Percentiles rank a stretch among this genome's conserved stretches.
Conservation (phyloP, 1,284 basidiomycete species). For the Caloboletus inedulis region DNA sequence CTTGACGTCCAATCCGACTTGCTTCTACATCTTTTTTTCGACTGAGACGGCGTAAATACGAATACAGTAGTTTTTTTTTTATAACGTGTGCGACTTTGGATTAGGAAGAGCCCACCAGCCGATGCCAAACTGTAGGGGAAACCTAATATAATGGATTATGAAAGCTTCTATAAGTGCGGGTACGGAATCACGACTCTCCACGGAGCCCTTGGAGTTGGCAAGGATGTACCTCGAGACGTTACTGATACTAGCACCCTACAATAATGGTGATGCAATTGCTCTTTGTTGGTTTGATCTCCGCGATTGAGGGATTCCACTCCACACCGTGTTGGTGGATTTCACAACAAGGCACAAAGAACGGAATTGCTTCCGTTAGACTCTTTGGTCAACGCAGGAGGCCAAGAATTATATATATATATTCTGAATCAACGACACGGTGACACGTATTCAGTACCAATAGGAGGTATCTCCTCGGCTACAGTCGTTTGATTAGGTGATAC, state of each 20-base stretch:
- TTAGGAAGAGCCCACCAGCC: not conserved
- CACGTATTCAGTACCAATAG: conserved; percentile 21
- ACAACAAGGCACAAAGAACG: conserved; percentile 12
- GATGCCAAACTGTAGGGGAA: not conserved
- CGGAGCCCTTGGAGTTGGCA: conserved; percentile 29
- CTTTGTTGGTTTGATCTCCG: conserved; percentile 31
- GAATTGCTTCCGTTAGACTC: conserved; percentile 32
- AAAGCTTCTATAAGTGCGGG: not conserved
- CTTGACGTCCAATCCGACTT: not conserved
- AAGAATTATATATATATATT: conserved; percentile 12
- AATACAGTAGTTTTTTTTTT: not conserved
- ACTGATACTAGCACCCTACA: conserved; percentile 3
- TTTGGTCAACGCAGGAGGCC: conserved; percentile 3
- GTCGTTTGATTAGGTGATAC: conserved; percentile 23
- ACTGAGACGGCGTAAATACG: conserved; percentile 1
- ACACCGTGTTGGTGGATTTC: conserved; percentile 9
- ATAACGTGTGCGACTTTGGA: not conserved
- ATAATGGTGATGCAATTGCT: conserved; percentile 13
- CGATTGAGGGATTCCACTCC: conserved; percentile 16
- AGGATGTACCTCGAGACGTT: not conserved
- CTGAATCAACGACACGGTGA: conserved; percentile 6
- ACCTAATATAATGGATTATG: not conserved
- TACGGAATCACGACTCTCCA: conserved; percentile 15
- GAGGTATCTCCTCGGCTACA: conserved; percentile 29
- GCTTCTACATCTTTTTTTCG: not conserved